phyloP scores from a whole-genome alignment of 2,329 filamentous ascomycete species.

The Phaeosphaeria sp. region DNA sequence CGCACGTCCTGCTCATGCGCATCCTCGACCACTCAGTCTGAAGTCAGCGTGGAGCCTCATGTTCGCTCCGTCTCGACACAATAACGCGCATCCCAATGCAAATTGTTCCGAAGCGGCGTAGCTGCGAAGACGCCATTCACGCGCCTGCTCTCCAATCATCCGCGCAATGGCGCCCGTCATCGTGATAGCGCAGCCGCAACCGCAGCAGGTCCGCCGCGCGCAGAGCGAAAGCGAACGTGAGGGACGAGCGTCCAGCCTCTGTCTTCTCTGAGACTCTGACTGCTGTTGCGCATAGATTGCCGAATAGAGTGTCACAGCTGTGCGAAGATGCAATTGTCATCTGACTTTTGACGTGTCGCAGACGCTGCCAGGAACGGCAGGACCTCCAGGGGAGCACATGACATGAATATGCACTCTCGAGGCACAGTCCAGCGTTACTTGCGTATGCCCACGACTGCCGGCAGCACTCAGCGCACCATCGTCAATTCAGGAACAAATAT shows the following conservation, averaged over 20 bases:
- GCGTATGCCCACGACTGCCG: background rate
- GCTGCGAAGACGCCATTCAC: conserved; percentile 5
- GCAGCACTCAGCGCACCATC: background rate
- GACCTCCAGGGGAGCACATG: too few relatives aligned
- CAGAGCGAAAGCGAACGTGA: conserved; percentile 4
- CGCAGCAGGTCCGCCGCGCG: conserved; percentile 12
- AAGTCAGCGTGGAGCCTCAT: background rate
- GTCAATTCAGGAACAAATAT: background rate
- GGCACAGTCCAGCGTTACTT: background rate
- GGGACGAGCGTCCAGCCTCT: conserved; percentile 1
- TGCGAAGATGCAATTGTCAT: background rate
- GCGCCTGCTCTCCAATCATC: conserved; percentile 27
- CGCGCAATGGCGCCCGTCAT: conserved; percentile 13
- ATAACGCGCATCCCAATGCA: background rate
- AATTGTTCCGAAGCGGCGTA: conserved; percentile 4
- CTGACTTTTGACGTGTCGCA: conserved; percentile 4
- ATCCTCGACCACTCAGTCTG: background rate
- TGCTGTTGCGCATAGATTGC: background rate
- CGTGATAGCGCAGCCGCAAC: conserved; percentile 19
- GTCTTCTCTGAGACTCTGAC: background rate
- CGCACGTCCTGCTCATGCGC: background rate
- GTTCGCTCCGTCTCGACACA: background rate
- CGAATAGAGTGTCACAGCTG: background rate
- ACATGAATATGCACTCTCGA: background rate
- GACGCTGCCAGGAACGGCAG: conserved; percentile 1